A percentile compares a stretch with the other conserved stretches of the same genome.
Conservation (phyloP, 129 eudicot genomes). For the Flaveria ramosissima region DNA sequence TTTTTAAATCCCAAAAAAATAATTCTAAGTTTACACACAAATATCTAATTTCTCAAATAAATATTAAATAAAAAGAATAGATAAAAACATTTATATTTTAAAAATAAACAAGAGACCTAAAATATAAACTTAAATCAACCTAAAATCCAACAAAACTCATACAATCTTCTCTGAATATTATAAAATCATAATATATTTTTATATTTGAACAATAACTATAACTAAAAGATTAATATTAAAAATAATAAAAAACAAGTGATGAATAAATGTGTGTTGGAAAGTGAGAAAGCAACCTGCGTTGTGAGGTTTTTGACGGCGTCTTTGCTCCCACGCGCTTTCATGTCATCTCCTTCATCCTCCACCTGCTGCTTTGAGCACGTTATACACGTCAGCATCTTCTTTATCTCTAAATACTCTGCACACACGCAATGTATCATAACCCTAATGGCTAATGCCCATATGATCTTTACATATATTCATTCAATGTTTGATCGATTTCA, state of each 20-base stretch:
- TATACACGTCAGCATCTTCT: conserved; percentile 72
- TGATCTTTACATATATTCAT: not conserved
- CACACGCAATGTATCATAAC: too few relatives aligned
- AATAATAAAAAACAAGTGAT: not conserved
- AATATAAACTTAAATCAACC: too few relatives aligned
- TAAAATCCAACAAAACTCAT: too few relatives aligned
- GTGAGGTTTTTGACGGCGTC: conserved; percentile 73
- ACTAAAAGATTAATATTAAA: too few relatives aligned
- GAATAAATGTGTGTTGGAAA: conserved; percentile 6
- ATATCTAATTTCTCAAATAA: not conserved
- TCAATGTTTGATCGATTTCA: not conserved
- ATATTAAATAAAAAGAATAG: not conserved
- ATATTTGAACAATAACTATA: too few relatives aligned
- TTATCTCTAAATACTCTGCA: not conserved
- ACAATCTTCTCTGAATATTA: not conserved
- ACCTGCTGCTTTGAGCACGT: conserved; percentile 62
- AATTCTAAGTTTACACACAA: not conserved
- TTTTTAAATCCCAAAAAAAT: not conserved
- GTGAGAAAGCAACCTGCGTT: conserved; percentile 55
- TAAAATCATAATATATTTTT: not conserved
- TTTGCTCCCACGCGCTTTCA: conserved; percentile 61
- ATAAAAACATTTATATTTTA: not conserved
- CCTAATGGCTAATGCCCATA: too few relatives aligned
- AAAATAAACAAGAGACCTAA: too few relatives aligned
- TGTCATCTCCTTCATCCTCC: conserved; percentile 55